Percentiles rank a stretch among this genome's conserved stretches.
Evolutionary conservation across 257 asterid genomes (phyloP).

Genomic region (Ajuga chamaepitys): DNA sequence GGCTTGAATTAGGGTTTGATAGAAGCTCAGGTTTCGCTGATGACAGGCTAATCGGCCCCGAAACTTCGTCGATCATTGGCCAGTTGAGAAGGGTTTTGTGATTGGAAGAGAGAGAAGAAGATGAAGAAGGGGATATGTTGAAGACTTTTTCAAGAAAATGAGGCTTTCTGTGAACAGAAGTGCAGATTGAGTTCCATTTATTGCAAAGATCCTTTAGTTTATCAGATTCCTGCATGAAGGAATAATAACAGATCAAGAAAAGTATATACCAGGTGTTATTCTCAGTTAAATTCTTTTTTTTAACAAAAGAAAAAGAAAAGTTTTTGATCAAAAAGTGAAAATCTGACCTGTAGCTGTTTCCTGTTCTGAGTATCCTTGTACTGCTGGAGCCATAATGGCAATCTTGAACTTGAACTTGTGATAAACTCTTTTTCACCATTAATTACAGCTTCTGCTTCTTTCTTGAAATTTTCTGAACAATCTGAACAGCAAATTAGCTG

Average conservation of each 20-base stretch:
- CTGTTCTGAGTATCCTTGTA: constrained; percentile 49
- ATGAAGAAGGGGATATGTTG: constrained; percentile 48
- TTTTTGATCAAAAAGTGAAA: neutral
- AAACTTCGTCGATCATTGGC: constrained; percentile 35
- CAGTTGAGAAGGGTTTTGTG: constrained; percentile 35
- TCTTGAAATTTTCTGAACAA: constrained; percentile 54
- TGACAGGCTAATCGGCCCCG: too few relatives aligned
- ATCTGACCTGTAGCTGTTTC: constrained; percentile 33
- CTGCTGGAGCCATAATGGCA: constrained; percentile 88
- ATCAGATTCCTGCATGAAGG: constrained; percentile 42
- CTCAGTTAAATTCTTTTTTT: neutral
- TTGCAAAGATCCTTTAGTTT: constrained; percentile 54
- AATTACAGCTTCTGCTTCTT: constrained; percentile 47
- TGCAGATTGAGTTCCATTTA: constrained; percentile 93
- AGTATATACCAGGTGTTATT: constrained; percentile 8
- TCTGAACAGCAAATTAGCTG: constrained; percentile 69
- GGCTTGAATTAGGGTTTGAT: constrained; percentile 90
- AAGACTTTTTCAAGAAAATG: constrained; percentile 55
- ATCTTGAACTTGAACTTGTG: constrained; percentile 34
- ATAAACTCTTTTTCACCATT: constrained; percentile 20
- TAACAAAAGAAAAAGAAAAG: neutral
- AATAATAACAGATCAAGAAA: neutral
- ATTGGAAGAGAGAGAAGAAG: constrained; percentile 59
- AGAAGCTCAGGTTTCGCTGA: constrained; percentile 60
- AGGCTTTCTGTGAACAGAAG: constrained; percentile 55